A percentile compares a stretch with the other conserved stretches of the same genome.
Conservation (phyloP, 768 basidiomycete species). For the Mycena indigotica region DNA sequence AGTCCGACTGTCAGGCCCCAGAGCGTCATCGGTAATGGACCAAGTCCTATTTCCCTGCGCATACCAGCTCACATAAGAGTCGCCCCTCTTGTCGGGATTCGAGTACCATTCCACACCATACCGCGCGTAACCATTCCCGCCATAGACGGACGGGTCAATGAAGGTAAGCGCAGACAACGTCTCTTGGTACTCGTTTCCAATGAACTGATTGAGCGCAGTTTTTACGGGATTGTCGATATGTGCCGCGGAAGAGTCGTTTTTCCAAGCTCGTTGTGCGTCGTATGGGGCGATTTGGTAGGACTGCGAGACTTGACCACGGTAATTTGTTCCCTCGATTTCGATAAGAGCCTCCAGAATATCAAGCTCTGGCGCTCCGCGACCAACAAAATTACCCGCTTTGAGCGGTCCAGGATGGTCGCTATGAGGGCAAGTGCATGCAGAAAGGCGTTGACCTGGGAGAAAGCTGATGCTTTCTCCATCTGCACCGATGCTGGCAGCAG, state of each 20-base stretch:
- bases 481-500: slow-evolving; percentile 65
- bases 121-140: slow-evolving; percentile 1
- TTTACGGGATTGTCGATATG: background rate
- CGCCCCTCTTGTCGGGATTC: background rate
- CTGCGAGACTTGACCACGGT: slow-evolving; percentile 1
- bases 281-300: background rate
- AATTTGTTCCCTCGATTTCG: background rate
- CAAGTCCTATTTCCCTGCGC: slow-evolving; percentile 61
- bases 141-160: background rate
- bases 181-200: slow-evolving; percentile 2
- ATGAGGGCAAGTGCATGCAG: slow-evolving; percentile 83
- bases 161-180: slow-evolving; percentile 1
- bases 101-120: slow-evolving; percentile 2
- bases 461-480: slow-evolving; percentile 68
- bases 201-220: background rate
- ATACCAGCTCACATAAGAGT: slow-evolving; percentile 81
- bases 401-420: slow-evolving; percentile 93
- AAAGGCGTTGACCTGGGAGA: slow-evolving; percentile 85
- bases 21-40: slow-evolving; percentile 65
- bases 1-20: slow-evolving; percentile 54
- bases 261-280: background rate
- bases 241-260: background rate
- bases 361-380: slow-evolving; percentile 85
- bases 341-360: slow-evolving; percentile 70
- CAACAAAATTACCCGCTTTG: slow-evolving; percentile 79